These are phyloP conservation scores for Neonectria neomacrospora DNA, from an alignment of 2,329 filamentous ascomycete species.

Conservation along the genomic window DNA sequence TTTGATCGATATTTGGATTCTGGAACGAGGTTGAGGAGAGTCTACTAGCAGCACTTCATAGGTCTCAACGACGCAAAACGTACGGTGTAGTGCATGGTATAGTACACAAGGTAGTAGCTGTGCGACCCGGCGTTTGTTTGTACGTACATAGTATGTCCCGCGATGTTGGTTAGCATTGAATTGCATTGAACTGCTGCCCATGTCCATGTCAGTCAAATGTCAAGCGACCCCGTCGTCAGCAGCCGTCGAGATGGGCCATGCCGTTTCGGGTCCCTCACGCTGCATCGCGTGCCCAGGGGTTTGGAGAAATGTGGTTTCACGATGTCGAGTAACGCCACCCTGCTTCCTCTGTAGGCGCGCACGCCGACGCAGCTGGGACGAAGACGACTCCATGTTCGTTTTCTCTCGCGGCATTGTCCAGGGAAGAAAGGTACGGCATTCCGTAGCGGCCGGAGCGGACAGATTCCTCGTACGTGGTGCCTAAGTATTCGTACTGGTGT, in stretches of 20 bases:
- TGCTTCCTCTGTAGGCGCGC: background rate
- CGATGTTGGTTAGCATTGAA: constrained; percentile 19
- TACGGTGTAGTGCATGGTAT: no score
- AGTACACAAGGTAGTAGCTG: no score
- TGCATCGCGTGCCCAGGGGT: constrained; percentile 34
- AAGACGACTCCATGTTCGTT: constrained; percentile 21
- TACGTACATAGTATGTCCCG: constrained; percentile 6
- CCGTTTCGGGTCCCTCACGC: constrained; percentile 27
- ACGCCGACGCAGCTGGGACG: constrained; percentile 9
- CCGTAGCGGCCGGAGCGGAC: background rate
- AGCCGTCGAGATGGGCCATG: constrained; percentile 16
- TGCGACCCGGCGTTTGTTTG: constrained; percentile 13
- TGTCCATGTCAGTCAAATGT: constrained; percentile 12
- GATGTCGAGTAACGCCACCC: constrained; percentile 32
- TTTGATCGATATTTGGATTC: constrained; percentile 3
- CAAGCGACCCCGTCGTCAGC: constrained; percentile 12
- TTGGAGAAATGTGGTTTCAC: constrained; percentile 39
- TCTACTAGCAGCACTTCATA: background rate
- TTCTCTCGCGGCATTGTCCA: background rate
- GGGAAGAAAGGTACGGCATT: background rate
- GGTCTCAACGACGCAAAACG: no score
- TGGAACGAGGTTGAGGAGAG: constrained; percentile 10
- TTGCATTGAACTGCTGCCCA: constrained; percentile 18
- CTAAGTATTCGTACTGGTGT: no score
- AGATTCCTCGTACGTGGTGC: background rate